phyloP scores from a whole-genome alignment of 352 stramenopile genomes.

The Phytophthora hybrid region DNA sequence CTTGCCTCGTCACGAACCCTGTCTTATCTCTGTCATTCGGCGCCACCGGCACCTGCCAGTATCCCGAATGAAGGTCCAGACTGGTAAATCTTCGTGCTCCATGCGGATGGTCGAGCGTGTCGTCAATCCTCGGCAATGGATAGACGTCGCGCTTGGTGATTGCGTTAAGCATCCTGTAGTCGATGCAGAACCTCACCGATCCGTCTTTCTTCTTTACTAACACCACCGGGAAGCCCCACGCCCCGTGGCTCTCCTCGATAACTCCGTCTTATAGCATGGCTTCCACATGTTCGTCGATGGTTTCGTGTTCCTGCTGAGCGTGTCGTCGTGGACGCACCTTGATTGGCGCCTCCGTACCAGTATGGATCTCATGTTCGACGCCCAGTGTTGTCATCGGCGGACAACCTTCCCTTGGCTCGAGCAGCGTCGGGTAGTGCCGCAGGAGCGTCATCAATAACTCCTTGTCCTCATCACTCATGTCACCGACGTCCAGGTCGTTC shows the following conservation, averaged over 20 bases:
- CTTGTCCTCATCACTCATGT: conserved; percentile 4
- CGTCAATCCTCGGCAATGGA: conserved; percentile 32
- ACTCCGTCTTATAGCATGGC: conserved; percentile 29
- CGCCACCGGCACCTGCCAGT: conserved; percentile 25
- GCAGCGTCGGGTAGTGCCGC: not conserved
- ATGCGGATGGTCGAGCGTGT: conserved; percentile 29
- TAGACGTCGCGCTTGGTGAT: conserved; percentile 38
- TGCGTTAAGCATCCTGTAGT: conserved; percentile 28
- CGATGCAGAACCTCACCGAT: conserved; percentile 33
- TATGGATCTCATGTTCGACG: conserved; percentile 6
- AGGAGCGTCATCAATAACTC: conserved; percentile 2
- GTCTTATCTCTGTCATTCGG: conserved; percentile 30
- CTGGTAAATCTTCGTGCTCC: conserved; percentile 21
- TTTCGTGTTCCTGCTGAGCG: conserved; percentile 14
- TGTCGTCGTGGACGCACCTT: conserved; percentile 1
- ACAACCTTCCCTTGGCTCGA: not conserved
- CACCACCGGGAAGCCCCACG: conserved; percentile 33
- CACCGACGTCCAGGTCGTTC: conserved; percentile 3
- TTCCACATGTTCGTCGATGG: conserved; percentile 20
- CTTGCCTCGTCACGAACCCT: conserved; percentile 23
- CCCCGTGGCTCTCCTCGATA: conserved; percentile 25
- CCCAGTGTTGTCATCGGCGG: not conserved
- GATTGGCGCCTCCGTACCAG: not conserved
- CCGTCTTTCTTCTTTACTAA: conserved; percentile 40
- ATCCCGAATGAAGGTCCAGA: conserved; percentile 23